Percentiles rank a stretch among this genome's conserved stretches.
Evolutionary conservation across 1,139 yeast genomes (phyloP).

Genomic region (Suzukiozyma palmioleophila): DNA sequence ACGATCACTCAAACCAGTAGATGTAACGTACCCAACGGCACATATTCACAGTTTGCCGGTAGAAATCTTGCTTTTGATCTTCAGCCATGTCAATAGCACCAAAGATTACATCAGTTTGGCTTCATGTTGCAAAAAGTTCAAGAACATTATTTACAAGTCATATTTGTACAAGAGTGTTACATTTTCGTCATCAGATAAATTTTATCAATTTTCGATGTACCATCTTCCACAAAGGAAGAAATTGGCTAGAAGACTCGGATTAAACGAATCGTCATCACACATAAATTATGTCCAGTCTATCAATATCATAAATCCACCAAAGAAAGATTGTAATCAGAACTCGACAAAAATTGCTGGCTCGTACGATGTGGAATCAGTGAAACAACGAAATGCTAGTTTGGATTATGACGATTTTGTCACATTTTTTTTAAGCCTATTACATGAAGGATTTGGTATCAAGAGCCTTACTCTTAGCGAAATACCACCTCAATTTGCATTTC

Average conservation of each 20-base stretch:
- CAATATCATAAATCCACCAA: slow-evolving; percentile 32
- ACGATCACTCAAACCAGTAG: slow-evolving; percentile 5
- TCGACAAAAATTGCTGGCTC: slow-evolving; percentile 36
- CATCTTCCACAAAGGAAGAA: slow-evolving; percentile 19
- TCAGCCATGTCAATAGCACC: slow-evolving; percentile 18
- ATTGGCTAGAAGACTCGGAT: slow-evolving; percentile 15
- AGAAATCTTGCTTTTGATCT: slow-evolving; percentile 35
- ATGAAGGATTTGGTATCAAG: slow-evolving; percentile 31
- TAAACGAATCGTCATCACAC: slow-evolving; percentile 15
- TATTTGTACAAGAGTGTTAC: slow-evolving; percentile 31
- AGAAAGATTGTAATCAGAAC: slow-evolving; percentile 18
- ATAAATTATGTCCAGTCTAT: slow-evolving; percentile 1
- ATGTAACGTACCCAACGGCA: slow-evolving; percentile 18
- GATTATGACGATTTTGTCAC: slow-evolving; percentile 24
- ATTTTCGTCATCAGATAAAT: slow-evolving; percentile 22
- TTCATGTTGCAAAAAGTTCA: slow-evolving; percentile 32
- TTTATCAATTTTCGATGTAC: slow-evolving; percentile 27
- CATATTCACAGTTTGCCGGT: slow-evolving; percentile 40
- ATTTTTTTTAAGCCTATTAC: slow-evolving; percentile 20
- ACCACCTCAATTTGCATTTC: slow-evolving; percentile 50
- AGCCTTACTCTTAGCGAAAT: slow-evolving; percentile 34
- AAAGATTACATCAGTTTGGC: slow-evolving; percentile 22
- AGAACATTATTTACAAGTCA: slow-evolving; percentile 30
- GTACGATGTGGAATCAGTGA: slow-evolving; percentile 26
- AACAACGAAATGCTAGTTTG: slow-evolving; percentile 13